Evolutionary conservation across 2,329 filamentous ascomycete genomes (phyloP).

Genomic region (Penicillium expansum): DNA sequence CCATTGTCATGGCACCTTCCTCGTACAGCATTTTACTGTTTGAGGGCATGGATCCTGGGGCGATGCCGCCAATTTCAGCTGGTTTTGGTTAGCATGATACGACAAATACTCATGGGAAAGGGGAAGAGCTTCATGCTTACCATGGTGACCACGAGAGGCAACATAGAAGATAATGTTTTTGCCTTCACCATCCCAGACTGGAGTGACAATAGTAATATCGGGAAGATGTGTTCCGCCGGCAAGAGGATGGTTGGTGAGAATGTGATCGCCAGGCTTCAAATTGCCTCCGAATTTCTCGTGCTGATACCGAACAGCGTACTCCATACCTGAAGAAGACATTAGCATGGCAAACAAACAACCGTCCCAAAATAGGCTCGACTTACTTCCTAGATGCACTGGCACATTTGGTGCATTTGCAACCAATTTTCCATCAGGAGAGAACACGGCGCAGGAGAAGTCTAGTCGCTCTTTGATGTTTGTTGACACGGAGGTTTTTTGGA

Average conservation of each 20-base stretch:
- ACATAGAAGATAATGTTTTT: conserved; percentile 59
- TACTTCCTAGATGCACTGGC: conserved; percentile 68
- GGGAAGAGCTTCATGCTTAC: neutral
- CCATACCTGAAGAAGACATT: neutral
- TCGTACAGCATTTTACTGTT: conserved; percentile 36
- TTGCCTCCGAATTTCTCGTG: conserved; percentile 76
- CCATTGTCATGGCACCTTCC: conserved; percentile 57
- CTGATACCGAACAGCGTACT: conserved; percentile 67
- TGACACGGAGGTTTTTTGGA: conserved; percentile 56
- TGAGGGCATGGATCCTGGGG: conserved; percentile 78
- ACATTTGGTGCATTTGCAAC: conserved; percentile 70
- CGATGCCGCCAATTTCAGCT: conserved; percentile 78
- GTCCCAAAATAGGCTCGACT: conserved; percentile 65
- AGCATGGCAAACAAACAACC: neutral
- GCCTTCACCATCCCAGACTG: neutral
- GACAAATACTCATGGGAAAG: no score
- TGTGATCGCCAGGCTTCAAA: conserved; percentile 73
- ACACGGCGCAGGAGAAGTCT: conserved; percentile 79
- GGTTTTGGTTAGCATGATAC: neutral
- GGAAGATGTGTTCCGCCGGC: conserved; percentile 81
- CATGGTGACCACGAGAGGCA: conserved; percentile 72
- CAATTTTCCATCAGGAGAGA: conserved; percentile 72
- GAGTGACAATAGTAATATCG: conserved; percentile 60
- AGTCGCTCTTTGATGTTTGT: conserved; percentile 81
- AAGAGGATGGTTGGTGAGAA: conserved; percentile 81